These are phyloP conservation scores for Mollisia scopiformis DNA, from an alignment of 2,329 filamentous ascomycete species.

Conservation along the genomic window DNA sequence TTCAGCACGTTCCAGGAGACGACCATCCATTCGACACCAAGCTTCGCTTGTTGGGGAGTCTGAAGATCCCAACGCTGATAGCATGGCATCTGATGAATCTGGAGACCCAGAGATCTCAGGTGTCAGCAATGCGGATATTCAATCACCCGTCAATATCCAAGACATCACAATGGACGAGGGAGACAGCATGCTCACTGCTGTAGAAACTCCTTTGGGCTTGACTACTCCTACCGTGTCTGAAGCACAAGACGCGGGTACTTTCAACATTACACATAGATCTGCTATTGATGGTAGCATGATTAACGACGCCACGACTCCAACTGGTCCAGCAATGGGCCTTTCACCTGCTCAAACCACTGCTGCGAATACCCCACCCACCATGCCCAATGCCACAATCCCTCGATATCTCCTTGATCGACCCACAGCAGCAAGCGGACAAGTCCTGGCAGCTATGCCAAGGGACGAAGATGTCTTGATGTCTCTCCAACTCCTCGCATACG, in stretches of 20 bases:
- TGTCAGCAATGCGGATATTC: constrained; percentile 78
- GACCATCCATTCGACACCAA: constrained; percentile 88
- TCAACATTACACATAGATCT: constrained; percentile 89
- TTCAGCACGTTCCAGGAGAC: constrained; percentile 61
- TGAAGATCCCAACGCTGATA: constrained; percentile 85
- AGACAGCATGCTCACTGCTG: constrained; percentile 74
- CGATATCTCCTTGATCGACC: constrained; percentile 78
- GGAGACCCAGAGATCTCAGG: constrained; percentile 73
- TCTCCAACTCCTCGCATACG: constrained; percentile 92
- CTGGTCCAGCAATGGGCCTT: constrained; percentile 69
- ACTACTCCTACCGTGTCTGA: constrained; percentile 80
- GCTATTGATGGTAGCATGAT: constrained; percentile 84
- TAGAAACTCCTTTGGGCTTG: constrained; percentile 72
- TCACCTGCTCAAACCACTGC: constrained; percentile 65
- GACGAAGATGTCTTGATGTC: constrained; percentile 99
- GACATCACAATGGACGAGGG: constrained; percentile 78
- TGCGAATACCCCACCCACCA: constrained; percentile 74
- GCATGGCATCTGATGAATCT: constrained; percentile 77
- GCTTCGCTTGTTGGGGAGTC: constrained; percentile 83
- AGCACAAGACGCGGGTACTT: constrained; percentile 82
- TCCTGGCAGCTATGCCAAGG: constrained; percentile 88
- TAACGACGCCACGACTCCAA: constrained; percentile 69
- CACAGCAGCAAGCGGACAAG: constrained; percentile 67
- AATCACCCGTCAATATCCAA: constrained; percentile 81
- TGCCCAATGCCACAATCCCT: constrained; percentile 73